Evolutionary conservation across 2,329 filamentous ascomycete genomes (phyloP), one percentile per base, ranked within the genome.

Genomic region (Penicillium sp.): DNA sequence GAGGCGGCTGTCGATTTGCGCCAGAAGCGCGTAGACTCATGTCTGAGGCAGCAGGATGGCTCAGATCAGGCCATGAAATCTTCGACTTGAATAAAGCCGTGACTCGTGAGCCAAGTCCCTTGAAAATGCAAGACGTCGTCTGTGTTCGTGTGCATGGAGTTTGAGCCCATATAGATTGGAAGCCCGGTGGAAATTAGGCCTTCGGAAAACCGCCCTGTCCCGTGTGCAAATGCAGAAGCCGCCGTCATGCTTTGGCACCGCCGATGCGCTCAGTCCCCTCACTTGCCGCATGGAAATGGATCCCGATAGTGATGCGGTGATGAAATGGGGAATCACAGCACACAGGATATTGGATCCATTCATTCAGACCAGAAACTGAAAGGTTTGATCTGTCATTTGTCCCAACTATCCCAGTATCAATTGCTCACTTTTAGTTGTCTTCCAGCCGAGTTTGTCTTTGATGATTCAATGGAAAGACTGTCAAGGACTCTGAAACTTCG

Each of bases 261-360:
- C 28, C 14, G 51, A 54, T 22, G 38, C 54, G 17, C 54, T 60
- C 34, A 43, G 49, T 20, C 51, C 51, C 20, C 25, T 42, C 8
- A 6, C 60, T 28, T 10, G 41, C 34, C 47, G 57, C 20, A 31
- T 31, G 28, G 10, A 28, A 39, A 31, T 17, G 22, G 54, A 62
- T 28, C 39, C 38, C 51, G 37, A 47, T 55, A 35, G 50, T 45
- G 8, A 22, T 55, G 1, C 57, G 28, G 28, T 31, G 28, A 31
- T 55, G 51, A 62, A 41, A 14, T 52, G 60, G 34, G 54, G 60
- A 25, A 35, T 57, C n/a, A 50, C 50, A 54, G 50, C 42, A 35
- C 25, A 10, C 39, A 8, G 14, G 14, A 47, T 7, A 5, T n/a
- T 47, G 1, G 2, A 11, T 31, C 4, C 22, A 11, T 5, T 31